Evolutionary conservation across 1,284 basidiomycete species (phyloP).

Genomic region (Schizophyllum commune): DNA sequence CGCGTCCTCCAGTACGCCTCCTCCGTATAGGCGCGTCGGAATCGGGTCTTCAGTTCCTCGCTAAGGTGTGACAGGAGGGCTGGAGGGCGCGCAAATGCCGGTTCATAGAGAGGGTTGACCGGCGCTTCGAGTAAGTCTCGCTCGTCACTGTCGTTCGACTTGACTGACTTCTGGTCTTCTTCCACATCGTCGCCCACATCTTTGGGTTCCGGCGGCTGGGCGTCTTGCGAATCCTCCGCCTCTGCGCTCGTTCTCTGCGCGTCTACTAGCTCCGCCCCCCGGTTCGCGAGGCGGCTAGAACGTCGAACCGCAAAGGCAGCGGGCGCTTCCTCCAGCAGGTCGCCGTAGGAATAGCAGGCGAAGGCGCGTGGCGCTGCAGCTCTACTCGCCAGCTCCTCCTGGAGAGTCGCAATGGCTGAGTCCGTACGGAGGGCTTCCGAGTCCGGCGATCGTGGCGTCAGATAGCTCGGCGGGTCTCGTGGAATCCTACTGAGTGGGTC

Average conservation of each 20-base stretch:
- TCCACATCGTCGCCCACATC: no score
- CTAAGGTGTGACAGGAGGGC: no score
- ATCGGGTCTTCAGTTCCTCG: no score
- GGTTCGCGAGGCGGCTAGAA: not conserved
- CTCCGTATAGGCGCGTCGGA: no score
- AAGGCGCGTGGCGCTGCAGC: not conserved
- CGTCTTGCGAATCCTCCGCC: not conserved
- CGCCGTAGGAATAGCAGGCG: not conserved
- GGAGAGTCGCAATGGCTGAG: not conserved
- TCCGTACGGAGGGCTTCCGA: not conserved
- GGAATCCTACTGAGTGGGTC: constrained; percentile 13
- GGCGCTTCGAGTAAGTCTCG: no score
- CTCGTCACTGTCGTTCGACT: no score
- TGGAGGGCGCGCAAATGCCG: no score
- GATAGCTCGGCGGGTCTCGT: not conserved
- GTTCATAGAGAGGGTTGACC: no score
- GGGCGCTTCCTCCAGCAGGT: not conserved
- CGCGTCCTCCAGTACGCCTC: no score
- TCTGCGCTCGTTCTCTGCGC: not conserved
- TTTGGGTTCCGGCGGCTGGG: no score
- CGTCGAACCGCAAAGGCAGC: not conserved
- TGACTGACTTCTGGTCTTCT: no score
- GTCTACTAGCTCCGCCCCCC: not conserved
- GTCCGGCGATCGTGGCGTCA: not conserved
- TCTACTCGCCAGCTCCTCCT: not conserved